Conservation (phyloP, 768 basidiomycete species). For the Leccinum pellstonianum region DNA sequence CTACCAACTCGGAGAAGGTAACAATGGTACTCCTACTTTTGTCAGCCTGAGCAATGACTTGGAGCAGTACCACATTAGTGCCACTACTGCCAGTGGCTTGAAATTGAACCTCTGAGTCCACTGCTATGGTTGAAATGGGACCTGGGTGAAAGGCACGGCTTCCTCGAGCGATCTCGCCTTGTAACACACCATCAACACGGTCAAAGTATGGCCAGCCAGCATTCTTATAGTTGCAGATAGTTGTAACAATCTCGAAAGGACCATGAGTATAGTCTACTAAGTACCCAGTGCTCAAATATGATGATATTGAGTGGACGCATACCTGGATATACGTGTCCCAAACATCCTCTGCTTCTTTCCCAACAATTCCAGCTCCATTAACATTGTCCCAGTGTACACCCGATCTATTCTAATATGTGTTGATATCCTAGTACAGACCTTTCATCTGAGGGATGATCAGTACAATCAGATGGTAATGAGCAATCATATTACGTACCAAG, state of each 20-base stretch:
- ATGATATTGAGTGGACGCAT: neutral
- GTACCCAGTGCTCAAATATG: neutral
- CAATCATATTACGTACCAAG: neutral
- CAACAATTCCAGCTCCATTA: neutral
- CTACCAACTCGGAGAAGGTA: neutral
- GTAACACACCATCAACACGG: neutral
- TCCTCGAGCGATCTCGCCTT: neutral
- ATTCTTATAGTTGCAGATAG: neutral
- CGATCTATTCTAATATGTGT: neutral
- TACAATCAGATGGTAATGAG: neutral
- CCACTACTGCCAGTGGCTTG: neutral
- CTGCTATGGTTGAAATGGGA: neutral
- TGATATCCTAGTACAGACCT: neutral
- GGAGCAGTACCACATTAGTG: neutral
- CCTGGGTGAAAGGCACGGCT: neutral
- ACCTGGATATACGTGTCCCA: neutral
- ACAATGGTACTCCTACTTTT: neutral
- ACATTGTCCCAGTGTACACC: neutral
- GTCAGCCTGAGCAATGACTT: neutral
- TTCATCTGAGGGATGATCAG: neutral
- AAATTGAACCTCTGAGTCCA: neutral
- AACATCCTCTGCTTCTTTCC: neutral
- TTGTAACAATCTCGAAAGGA: neutral
- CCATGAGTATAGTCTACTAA: neutral
- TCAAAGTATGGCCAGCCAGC: neutral